Base-by-base conservation (phyloP, 257 asterid species). In the Primulina huaijiensis region DNA sequence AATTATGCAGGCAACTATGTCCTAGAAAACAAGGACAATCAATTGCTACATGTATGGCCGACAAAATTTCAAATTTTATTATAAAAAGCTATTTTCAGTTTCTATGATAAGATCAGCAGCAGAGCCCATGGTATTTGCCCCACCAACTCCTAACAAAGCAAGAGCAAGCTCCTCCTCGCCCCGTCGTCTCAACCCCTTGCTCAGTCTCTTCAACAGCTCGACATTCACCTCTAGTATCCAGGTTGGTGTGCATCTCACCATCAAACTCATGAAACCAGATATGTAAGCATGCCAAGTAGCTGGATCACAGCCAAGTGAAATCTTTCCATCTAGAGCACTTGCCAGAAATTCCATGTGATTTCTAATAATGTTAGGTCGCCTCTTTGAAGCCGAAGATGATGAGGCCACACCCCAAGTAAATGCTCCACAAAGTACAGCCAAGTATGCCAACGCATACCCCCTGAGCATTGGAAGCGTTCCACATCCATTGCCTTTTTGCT, bases 261-360 rank as follows among this genome's bases (percentile, higher is more conserved):
- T 82, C 81, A 90, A 78, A 84, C 97, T 86, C 85, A 93, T 43
- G 65, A 90, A 80, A 27, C 94, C 96, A 0, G 90, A 73, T 29
- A 82, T 89, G 5, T 93, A 93, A n/a, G 95, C 95, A 4, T 78
- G 95, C 98, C 98, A 93, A 6, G 95, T 93, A n/a, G 86, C 88
- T 1, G 72, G 81, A 76, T 93, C 89, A 75, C 97, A 93, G 23
- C 96, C 95, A 0, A 93, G 89, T 3, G 95, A 90, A 30, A 86
- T 86, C 77, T 81, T 84, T 31, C 96, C 94, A 20, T 87, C 94
- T 10, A 93, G 63, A 20, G 84, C 97, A 73, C 89, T 81, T 2
- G 91, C 96, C 65, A 93, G 59, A 59, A 93, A 93, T 60, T 90
- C 95, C 87, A 93, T 69, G 73, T 90, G 99, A 43, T 86, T 77